These are phyloP conservation scores for Guyanaporus albipodus DNA, from an alignment of 768 basidiomycete genomes.

Conservation along the genomic window DNA sequence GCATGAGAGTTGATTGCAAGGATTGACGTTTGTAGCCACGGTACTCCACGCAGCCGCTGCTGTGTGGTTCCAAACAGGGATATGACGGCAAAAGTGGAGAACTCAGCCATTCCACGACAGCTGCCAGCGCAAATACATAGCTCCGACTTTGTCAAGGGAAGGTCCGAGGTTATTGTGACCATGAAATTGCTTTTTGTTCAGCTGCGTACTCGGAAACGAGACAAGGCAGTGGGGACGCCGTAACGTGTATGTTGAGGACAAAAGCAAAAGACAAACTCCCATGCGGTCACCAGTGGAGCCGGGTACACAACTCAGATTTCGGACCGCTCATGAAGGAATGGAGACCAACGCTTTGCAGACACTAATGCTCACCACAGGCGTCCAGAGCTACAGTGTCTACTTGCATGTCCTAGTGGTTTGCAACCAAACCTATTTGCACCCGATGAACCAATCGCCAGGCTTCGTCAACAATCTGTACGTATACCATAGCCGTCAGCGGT, in stretches of 20 bases:
- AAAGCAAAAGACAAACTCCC: not conserved
- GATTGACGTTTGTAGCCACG: conserved; percentile 1
- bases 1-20: conserved; percentile 1
- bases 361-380: too few relatives aligned
- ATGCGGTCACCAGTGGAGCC: not conserved
- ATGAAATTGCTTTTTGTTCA: conserved; percentile 17
- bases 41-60: not conserved
- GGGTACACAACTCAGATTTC: too few relatives aligned
- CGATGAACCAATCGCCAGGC: too few relatives aligned
- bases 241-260: not conserved
- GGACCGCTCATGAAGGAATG: too few relatives aligned
- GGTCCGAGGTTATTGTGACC: conserved; percentile 1
- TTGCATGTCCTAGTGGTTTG: too few relatives aligned
- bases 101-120: conserved; percentile 14
- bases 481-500: too few relatives aligned
- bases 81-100: conserved; percentile 21
- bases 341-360: too few relatives aligned
- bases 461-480: too few relatives aligned
- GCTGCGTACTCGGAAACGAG: not conserved
- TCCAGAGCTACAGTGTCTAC: too few relatives aligned
- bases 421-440: too few relatives aligned
- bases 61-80: conserved; percentile 8
- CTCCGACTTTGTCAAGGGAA: conserved; percentile 8
- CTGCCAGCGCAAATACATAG: conserved; percentile 6
- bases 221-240: conserved; percentile 6